Evolutionary conservation across 768 basidiomycete genomes (phyloP).

Genomic region (Phaffia tasmanica): DNA sequence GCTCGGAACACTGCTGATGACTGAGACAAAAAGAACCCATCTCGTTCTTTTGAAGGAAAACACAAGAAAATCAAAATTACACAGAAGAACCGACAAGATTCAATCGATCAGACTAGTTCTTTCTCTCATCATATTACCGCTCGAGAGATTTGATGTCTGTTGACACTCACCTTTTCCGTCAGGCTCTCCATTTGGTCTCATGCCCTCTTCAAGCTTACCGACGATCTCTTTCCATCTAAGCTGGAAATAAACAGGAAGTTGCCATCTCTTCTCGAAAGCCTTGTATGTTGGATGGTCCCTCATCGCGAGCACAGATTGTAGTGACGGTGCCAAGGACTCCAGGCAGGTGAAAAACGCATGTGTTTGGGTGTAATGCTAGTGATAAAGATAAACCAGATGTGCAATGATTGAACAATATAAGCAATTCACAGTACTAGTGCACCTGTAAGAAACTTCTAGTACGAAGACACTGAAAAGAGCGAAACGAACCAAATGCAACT

Average conservation of each 20-base stretch:
- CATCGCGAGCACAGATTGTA: conserved; percentile 57
- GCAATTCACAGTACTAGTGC: neutral
- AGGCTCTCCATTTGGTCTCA: conserved; percentile 36
- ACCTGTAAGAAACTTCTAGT: neutral
- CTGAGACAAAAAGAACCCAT: conserved; percentile 30
- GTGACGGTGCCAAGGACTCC: conserved; percentile 70
- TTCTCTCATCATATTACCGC: neutral
- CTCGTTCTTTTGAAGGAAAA: neutral
- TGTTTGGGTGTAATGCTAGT: conserved; percentile 81
- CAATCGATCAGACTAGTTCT: neutral
- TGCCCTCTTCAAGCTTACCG: conserved; percentile 56
- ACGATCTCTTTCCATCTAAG: conserved; percentile 93
- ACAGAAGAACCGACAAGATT: neutral
- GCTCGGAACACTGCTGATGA: conserved; percentile 54
- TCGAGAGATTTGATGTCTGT: neutral
- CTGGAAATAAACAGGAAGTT: conserved; percentile 93
- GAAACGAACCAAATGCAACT: conserved; percentile 65
- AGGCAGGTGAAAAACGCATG: conserved; percentile 70
- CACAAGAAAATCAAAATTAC: neutral
- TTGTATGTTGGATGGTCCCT: conserved; percentile 58
- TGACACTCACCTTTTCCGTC: neutral
- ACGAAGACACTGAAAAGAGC: neutral
- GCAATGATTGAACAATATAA: neutral
- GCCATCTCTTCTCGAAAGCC: conserved; percentile 78
- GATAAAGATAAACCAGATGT: neutral